These are phyloP conservation scores for Penicillium flavigenum DNA, from an alignment of 495 filamentous ascomycete species.

Conservation along the genomic window DNA sequence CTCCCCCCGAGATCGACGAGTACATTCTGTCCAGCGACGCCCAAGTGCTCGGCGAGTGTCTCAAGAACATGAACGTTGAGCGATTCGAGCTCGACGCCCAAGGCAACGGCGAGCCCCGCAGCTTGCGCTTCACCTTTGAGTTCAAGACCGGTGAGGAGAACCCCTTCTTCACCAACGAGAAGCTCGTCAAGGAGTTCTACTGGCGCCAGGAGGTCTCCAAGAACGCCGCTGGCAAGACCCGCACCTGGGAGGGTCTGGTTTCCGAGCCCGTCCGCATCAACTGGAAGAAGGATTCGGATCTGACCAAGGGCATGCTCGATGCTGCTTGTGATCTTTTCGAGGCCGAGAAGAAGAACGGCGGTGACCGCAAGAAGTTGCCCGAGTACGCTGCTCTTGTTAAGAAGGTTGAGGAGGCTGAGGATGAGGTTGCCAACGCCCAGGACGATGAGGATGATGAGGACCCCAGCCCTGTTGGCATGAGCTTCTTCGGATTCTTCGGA, in stretches of 20 bases:
- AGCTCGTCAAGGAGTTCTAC: constrained; percentile 88
- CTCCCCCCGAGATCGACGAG: constrained; percentile 78
- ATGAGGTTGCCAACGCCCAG: constrained; percentile 26
- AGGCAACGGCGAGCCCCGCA: constrained; percentile 50
- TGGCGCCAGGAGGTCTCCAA: constrained; percentile 56
- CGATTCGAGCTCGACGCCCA: constrained; percentile 71
- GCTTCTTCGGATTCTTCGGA: constrained; percentile 88
- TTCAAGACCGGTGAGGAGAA: constrained; percentile 57
- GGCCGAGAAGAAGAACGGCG: constrained; percentile 55
- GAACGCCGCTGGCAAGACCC: constrained; percentile 48
- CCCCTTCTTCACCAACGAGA: constrained; percentile 68
- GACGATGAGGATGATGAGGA: constrained; percentile 51
- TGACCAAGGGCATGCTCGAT: constrained; percentile 76
- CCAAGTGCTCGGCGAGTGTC: constrained; percentile 57
- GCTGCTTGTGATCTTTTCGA: constrained; percentile 67
- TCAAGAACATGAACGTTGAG: constrained; percentile 63
- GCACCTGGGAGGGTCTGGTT: constrained; percentile 66
- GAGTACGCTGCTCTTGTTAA: constrained; percentile 53
- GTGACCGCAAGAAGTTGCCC: constrained; percentile 41
- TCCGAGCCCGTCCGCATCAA: constrained; percentile 81
- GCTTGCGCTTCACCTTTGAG: constrained; percentile 45
- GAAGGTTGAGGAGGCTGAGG: constrained; percentile 40
- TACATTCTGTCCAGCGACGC: constrained; percentile 79
- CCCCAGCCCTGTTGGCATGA: constrained; percentile 57
- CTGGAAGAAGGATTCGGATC: constrained; percentile 83